Evolutionary conservation across 192 early-diverging fungal species (phyloP), one percentile per base, ranked within the genome.

Genomic region (Mortierella claussenii): DNA sequence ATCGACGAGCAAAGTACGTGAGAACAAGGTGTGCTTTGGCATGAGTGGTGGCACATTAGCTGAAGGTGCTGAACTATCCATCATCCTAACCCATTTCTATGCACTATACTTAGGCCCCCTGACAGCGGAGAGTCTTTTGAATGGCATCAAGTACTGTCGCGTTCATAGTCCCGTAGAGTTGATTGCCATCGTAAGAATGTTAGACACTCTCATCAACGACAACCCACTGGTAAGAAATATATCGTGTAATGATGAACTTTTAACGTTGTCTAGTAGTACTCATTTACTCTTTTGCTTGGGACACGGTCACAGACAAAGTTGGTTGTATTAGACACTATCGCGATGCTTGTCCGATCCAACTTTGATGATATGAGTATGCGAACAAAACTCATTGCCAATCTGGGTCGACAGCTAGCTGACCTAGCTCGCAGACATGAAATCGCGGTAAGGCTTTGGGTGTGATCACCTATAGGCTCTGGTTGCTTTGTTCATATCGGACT

Each of bases 111-210:
- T 48, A 2, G 1, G 46, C 21, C 0, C 45, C 3, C 18, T 47
- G 13, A 66, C 50, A 28, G 6, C 21, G 0, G 57, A 65, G 0
- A 37, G 8, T 17, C n/a, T 80, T 5, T 52, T 80, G 49, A 37
- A 55, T 23, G 67, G 78, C 8, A 73, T 80, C 5, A 60, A 63
- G 27, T 80, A 80, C 32, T 80, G 62, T 52, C 78, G 78, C 2
- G 68, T 69, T 2, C 70, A 80, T 30, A 74, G 70, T 26, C 68
- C 68, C 17, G 55, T 70, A 0, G 78, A 80, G 27, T 45, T 80
- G 10, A 44, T 80, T 27, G 78, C 78, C 1, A 60, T 80, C 52
- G n/a, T 65, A 23, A 67, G 69, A 23, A 61, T 68, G 7, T 44
- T 80, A 2, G 33, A 33, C 26, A 32, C 31, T 0, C 59, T 80